Evolutionary conservation across 148 eudicot genomes (phyloP).

Genomic region (Vaccinium macrocarpon): DNA sequence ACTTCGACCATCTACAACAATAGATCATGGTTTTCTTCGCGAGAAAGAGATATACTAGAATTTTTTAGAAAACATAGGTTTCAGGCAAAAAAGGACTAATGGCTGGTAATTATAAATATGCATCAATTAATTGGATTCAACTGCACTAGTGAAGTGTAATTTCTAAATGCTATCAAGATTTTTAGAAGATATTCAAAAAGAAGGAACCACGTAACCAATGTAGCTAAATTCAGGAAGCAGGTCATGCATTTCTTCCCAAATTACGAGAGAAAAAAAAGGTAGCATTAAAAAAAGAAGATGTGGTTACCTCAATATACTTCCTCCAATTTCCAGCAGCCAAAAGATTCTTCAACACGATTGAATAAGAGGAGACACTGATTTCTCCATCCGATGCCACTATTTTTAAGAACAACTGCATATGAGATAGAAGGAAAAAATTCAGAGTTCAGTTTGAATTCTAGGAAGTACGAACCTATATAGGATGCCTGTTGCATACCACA

Average conservation of each 20-base stretch:
- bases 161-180: not conserved
- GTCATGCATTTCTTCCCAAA: not conserved
- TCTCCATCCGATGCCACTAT: constrained; percentile 74
- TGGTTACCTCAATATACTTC: constrained; percentile 82
- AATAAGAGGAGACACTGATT: constrained; percentile 60
- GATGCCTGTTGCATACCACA: constrained; percentile 3
- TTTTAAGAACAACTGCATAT: constrained; percentile 74
- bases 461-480: not conserved
- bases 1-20: not conserved
- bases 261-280: not conserved
- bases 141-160: not conserved
- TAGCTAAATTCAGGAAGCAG: constrained; percentile 12
- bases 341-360: constrained; percentile 70
- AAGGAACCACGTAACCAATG: not conserved
- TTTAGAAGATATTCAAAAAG: not conserved
- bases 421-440: not conserved
- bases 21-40: not conserved
- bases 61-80: not conserved
- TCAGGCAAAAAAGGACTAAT: not conserved
- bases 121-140: not conserved
- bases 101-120: not conserved
- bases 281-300: not conserved
- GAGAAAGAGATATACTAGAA: not conserved
- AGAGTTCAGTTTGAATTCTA: not conserved
- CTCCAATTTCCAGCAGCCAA: constrained; percentile 92